Conservation (phyloP, 495 filamentous ascomycete species). For the Ascobolus immersus region DNA sequence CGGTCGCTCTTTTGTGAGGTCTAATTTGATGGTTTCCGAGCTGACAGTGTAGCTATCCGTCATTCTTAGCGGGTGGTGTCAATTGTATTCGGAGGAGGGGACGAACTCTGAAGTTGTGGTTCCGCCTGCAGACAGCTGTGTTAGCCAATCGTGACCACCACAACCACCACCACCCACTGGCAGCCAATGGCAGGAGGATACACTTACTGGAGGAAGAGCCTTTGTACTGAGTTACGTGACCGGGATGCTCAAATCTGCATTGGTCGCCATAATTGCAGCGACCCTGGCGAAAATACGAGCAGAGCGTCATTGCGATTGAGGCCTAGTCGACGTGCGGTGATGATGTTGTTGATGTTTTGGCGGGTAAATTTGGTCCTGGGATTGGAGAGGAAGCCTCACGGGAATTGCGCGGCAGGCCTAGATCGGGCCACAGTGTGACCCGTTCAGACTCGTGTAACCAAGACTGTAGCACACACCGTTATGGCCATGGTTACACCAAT, state of each 20-base stretch:
- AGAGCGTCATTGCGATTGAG: conserved; percentile 29
- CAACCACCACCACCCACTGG: conserved; percentile 1
- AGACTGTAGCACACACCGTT: too few species aligned
- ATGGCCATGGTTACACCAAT: too few species aligned
- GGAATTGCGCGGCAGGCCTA: too few species aligned
- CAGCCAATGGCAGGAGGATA: background rate
- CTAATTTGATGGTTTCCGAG: conserved; percentile 10
- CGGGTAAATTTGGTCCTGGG: too few species aligned
- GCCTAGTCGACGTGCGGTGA: too few species aligned
- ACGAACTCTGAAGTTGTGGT: background rate
- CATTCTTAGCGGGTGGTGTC: background rate
- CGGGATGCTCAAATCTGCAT: conserved; percentile 14
- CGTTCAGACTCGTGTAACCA: too few species aligned
- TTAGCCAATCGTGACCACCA: background rate
- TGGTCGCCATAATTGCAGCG: conserved; percentile 30
- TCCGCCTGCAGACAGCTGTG: background rate
- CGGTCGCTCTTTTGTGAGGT: conserved; percentile 11
- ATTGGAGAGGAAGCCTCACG: too few species aligned
- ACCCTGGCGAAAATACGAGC: conserved; percentile 32
- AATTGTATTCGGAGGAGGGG: background rate
- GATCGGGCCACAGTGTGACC: too few species aligned
- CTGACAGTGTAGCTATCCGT: conserved; percentile 11
- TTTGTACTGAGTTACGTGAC: conserved; percentile 6
- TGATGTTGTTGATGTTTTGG: too few species aligned
- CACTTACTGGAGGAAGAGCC: conserved; percentile 1